Conservation (phyloP, 179 eudicot genomes). For the Beta lomatogona region DNA sequence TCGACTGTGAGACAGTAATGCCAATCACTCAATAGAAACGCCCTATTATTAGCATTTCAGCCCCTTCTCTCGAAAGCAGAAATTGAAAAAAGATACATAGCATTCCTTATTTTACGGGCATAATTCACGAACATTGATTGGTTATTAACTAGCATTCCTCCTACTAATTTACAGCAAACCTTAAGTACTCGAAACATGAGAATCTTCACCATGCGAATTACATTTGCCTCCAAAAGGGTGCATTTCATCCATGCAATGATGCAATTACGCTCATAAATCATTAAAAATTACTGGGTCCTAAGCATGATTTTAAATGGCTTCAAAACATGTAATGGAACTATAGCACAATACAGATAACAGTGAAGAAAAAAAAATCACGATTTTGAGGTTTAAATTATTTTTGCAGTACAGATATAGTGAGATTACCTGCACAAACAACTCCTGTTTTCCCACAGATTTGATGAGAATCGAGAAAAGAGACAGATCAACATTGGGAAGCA, state of each 20-base stretch:
- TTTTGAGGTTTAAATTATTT: neutral
- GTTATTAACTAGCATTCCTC: neutral
- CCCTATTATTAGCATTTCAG: neutral
- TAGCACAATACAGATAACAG: neutral
- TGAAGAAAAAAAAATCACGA: neutral
- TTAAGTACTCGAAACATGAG: neutral
- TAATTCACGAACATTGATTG: neutral
- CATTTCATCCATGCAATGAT: neutral
- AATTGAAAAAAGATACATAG: neutral
- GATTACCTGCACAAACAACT: conserved; percentile 85
- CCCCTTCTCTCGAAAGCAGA: neutral
- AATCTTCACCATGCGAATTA: neutral
- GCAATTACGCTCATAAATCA: neutral
- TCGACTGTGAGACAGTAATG: neutral
- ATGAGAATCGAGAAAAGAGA: conserved; percentile 87
- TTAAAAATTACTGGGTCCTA: neutral
- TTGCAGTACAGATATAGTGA: neutral
- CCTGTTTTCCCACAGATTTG: conserved; percentile 69
- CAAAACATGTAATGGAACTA: neutral
- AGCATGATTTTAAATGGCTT: neutral
- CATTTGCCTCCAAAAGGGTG: neutral
- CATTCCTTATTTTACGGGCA: neutral
- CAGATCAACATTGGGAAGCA: conserved; percentile 77
- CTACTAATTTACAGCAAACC: neutral
- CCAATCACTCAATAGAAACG: neutral